Evolutionary conservation across 148 eudicot species (phyloP).

Genomic region (Persicaria tinctoria): DNA sequence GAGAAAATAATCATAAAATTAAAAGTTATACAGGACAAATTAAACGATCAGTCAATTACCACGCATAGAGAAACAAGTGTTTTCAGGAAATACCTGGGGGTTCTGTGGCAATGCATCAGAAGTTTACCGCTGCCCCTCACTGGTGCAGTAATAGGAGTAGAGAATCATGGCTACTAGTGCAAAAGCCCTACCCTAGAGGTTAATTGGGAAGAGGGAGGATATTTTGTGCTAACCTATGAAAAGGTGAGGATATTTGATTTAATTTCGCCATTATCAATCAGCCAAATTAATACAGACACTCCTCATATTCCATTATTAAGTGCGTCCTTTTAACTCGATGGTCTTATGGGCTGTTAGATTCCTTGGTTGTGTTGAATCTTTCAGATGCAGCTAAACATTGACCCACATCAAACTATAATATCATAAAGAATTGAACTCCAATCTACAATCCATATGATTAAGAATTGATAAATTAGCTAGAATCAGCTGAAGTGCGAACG

Average conservation of each 20-base stretch:
- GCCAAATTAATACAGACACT: neutral
- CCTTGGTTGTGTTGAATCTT: neutral
- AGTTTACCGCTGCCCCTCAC: constrained; percentile 25
- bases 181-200: no score
- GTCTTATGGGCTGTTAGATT: neutral
- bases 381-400: neutral
- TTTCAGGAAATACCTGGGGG: constrained; percentile 30
- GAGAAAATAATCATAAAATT: neutral
- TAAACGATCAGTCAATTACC: neutral
- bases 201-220: no score
- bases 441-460: neutral
- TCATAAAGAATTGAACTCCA: neutral
- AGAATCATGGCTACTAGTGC: constrained; percentile 18
- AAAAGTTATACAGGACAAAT: no score
- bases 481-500: neutral
- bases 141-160: constrained; percentile 76
- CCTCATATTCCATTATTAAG: neutral
- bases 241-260: no score
- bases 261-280: neutral
- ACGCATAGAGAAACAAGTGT: neutral
- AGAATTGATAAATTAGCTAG: neutral
- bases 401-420: neutral
- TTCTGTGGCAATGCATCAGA: constrained; percentile 1
- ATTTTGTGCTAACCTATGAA: no score
- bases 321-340: neutral